Percentiles rank a stretch among this genome's conserved stretches.
Evolutionary conservation across 1,284 basidiomycete genomes (phyloP).

Genomic region (Ganoderma resinaceum): DNA sequence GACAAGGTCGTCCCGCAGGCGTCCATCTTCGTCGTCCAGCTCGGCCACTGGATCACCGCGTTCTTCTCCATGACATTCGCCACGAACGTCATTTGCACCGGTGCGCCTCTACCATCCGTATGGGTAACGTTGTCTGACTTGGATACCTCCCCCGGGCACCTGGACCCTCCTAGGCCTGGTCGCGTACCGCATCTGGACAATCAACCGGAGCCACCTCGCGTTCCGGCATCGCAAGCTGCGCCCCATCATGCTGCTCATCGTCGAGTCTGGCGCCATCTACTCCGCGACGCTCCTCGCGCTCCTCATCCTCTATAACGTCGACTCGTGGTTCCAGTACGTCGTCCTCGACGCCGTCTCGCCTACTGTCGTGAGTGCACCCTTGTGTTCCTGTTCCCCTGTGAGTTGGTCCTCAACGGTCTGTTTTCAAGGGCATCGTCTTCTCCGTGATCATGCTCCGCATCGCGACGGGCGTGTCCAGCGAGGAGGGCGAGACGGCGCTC

Average conservation of each 20-base stretch:
- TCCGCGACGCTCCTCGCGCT: slow-evolving; percentile 44
- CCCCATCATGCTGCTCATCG: slow-evolving; percentile 44
- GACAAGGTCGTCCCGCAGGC: slow-evolving; percentile 13
- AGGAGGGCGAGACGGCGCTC: slow-evolving; percentile 21
- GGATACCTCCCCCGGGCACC: no score
- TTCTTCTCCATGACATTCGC: slow-evolving; percentile 46
- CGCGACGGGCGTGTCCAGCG: slow-evolving; percentile 18
- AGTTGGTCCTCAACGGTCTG: background rate
- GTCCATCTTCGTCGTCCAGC: slow-evolving; percentile 37
- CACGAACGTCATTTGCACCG: slow-evolving; percentile 44
- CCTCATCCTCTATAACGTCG: slow-evolving; percentile 39
- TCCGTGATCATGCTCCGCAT: slow-evolving; percentile 23
- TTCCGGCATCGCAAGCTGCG: slow-evolving; percentile 31
- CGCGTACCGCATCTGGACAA: slow-evolving; percentile 45
- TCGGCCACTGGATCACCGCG: slow-evolving; percentile 42
- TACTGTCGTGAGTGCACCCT: slow-evolving; percentile 9
- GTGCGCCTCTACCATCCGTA: background rate
- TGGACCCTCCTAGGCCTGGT: slow-evolving; percentile 17
- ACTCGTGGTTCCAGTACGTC: slow-evolving; percentile 44
- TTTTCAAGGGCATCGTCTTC: slow-evolving; percentile 23
- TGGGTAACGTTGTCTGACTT: background rate
- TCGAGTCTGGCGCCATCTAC: slow-evolving; percentile 50
- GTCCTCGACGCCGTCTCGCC: slow-evolving; percentile 42
- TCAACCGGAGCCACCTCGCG: slow-evolving; percentile 34
- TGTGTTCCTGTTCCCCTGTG: no score